phyloP scores from a whole-genome alignment of 2,329 filamentous ascomycete genomes.

The Epichloe sp. region DNA sequence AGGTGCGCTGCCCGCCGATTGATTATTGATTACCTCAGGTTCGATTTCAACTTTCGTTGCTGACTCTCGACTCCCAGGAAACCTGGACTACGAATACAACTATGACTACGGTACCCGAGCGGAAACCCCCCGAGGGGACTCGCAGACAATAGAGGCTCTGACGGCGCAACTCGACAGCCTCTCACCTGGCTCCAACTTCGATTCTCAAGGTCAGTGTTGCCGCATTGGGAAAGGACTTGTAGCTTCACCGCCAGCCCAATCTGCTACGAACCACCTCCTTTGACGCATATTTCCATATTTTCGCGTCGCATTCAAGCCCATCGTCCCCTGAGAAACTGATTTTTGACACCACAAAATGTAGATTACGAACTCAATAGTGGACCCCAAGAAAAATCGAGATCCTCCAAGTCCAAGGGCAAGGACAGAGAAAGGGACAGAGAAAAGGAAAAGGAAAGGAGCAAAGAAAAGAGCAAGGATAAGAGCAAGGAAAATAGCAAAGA shows the following conservation, averaged over 20 bases:
- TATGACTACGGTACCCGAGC: neutral
- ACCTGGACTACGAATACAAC: slow-evolving; percentile 2
- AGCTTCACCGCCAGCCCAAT: neutral
- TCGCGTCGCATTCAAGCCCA: neutral
- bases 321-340: neutral
- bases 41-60: neutral
- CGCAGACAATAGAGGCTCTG: neutral
- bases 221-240: neutral
- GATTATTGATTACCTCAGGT: neutral
- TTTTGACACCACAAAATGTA: neutral
- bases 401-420: neutral
- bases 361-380: slow-evolving; percentile 1
- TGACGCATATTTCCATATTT: neutral
- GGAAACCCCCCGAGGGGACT: slow-evolving; percentile 1
- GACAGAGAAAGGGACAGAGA: neutral
- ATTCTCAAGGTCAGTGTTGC: slow-evolving; percentile 1
- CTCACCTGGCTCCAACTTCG: slow-evolving; percentile 2
- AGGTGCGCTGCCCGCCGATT: neutral
- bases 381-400: neutral
- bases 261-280: neutral
- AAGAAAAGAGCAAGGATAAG: neutral
- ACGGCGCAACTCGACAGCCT: neutral
- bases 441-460: neutral
- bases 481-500: neutral
- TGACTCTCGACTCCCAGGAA: slow-evolving; percentile 1